phyloP scores from a whole-genome alignment of 345 rosid genomes.

The Turnera subulata region DNA sequence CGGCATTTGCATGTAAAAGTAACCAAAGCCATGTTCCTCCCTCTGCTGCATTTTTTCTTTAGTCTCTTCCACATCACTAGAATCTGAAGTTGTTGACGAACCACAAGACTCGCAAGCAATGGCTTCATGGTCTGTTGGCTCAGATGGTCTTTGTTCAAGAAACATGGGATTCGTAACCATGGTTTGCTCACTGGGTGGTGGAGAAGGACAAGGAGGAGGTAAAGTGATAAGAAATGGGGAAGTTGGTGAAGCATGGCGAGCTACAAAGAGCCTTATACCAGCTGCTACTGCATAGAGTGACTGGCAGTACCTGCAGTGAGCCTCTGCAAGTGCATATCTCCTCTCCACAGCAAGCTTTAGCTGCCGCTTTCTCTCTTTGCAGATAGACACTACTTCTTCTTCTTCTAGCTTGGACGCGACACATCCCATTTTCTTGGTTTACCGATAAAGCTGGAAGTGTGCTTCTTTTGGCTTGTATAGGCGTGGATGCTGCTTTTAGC shows the following conservation, averaged over 20 bases:
- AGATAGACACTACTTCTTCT: slow-evolving; percentile 66
- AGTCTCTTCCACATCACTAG: slow-evolving; percentile 30
- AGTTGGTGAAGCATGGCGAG: slow-evolving; percentile 59
- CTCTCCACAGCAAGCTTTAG: slow-evolving; percentile 57
- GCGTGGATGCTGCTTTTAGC: slow-evolving; percentile 22
- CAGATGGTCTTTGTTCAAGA: slow-evolving; percentile 47
- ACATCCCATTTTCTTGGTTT: slow-evolving; percentile 47
- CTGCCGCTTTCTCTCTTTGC: slow-evolving; percentile 56
- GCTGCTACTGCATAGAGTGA: slow-evolving; percentile 66
- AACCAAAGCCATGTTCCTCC: slow-evolving; percentile 27
- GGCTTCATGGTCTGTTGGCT: slow-evolving; percentile 40
- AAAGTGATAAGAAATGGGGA: slow-evolving; percentile 65
- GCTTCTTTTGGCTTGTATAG: slow-evolving; percentile 13
- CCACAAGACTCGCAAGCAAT: slow-evolving; percentile 41
- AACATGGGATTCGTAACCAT: slow-evolving; percentile 46
- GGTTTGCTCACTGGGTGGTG: slow-evolving; percentile 25
- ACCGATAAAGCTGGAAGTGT: slow-evolving; percentile 10
- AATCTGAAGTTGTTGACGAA: slow-evolving; percentile 32
- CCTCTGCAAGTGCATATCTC: slow-evolving; percentile 56
- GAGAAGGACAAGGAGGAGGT: slow-evolving; percentile 37
- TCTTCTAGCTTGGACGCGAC: slow-evolving; percentile 62
- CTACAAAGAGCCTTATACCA: slow-evolving; percentile 66
- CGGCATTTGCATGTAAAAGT: slow-evolving; percentile 61
- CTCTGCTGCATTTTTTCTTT: slow-evolving; percentile 19
- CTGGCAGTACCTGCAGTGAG: slow-evolving; percentile 65